Base-by-base conservation (phyloP, 163 green algal species). In the Prototheca wickerhamii region DNA sequence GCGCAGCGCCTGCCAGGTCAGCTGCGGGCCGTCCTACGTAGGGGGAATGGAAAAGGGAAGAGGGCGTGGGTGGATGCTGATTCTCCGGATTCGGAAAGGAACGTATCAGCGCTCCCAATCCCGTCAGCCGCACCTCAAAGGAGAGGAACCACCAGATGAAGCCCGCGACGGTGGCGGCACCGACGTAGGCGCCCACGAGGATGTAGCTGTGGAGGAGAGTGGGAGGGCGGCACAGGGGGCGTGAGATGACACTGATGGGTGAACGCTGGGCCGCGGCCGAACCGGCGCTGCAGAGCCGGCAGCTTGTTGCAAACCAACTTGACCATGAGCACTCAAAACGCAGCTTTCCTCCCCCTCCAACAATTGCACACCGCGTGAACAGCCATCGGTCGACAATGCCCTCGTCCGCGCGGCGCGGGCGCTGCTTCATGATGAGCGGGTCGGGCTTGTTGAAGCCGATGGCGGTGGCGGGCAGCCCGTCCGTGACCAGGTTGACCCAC, bases 401-500 rank as follows among this genome's bases (percentile, higher is more conserved):
- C 44, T 97, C 89, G 28, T 76, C 52, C 17, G 83, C 69, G 50
- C 79, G 77, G 28, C 76, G 55, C 1, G 74, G 59, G 29, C 43
- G 59, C n/a, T 46, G 64, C 5, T n/a, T 55, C 89, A 97, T 98
- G 67, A 95, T 88, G 64, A 93, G 82, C 25, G 52, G 49, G 68
- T 96, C 91, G 0, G 90, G 80, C 18, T 81, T 77, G 75, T 97
- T 98, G 82, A 97, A 96, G 26, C 90, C 87, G 29, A 96, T 86
- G 6, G 91, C 91, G 12, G 89, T 97, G 35, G 90, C 91, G 18
- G 90, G 91, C 46, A 96, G 82, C 2, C 91, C 91, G 60, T 97
- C 91, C 0, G 89, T 97, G 30, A 98, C 90, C 62, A 98, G 77
- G 71, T 97, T 97, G 8, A 97, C 91, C 91, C 91, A 98, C 67